Evolutionary conservation across 2,329 filamentous ascomycete species (phyloP).

Genomic region (Ophiostoma quercus): DNA sequence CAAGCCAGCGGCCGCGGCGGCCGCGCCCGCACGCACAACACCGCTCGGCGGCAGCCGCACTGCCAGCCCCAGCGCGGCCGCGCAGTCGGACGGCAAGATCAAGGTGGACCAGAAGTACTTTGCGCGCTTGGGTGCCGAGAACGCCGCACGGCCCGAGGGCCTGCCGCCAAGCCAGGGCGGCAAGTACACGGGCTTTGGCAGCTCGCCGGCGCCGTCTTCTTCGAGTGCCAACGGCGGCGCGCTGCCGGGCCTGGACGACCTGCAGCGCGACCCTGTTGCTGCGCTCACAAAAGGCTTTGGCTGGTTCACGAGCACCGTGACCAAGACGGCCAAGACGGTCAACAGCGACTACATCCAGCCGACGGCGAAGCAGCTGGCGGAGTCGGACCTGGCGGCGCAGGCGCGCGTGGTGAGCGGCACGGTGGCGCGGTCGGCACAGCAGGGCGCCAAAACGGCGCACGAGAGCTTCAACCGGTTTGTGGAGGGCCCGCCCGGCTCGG

Average conservation of each 20-base stretch:
- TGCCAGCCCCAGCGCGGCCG: slow-evolving; percentile 28
- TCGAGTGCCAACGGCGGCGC: slow-evolving; percentile 39
- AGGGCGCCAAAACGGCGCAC: slow-evolving; percentile 68
- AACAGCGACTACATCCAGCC: slow-evolving; percentile 91
- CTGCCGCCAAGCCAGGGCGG: slow-evolving; percentile 85
- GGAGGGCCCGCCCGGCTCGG: slow-evolving; percentile 55
- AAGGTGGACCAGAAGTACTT: slow-evolving; percentile 85
- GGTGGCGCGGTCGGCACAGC: slow-evolving; percentile 60
- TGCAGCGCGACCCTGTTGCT: slow-evolving; percentile 84
- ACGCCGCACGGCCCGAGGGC: slow-evolving; percentile 67
- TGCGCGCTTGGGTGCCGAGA: slow-evolving; percentile 74
- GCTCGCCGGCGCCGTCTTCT: slow-evolving; percentile 53
- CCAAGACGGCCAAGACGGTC: slow-evolving; percentile 83
- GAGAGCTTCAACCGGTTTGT: slow-evolving; percentile 83
- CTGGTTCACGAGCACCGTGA: slow-evolving; percentile 84
- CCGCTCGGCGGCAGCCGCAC: slow-evolving; percentile 29
- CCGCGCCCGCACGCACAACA: slow-evolving; percentile 31
- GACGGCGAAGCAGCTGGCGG: slow-evolving; percentile 79
- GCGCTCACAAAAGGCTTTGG: slow-evolving; percentile 89
- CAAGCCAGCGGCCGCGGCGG: slow-evolving; percentile 37
- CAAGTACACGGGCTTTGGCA: slow-evolving; percentile 89
- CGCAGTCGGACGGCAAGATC: slow-evolving; percentile 42
- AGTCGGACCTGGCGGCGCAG: slow-evolving; percentile 70
- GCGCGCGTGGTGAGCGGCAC: slow-evolving; percentile 58
- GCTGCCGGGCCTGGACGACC: slow-evolving; percentile 72